A percentile compares a stretch with the other conserved stretches of the same genome.
Conservation (phyloP, 306 rosid genomes). For the Cicer arietinum region DNA sequence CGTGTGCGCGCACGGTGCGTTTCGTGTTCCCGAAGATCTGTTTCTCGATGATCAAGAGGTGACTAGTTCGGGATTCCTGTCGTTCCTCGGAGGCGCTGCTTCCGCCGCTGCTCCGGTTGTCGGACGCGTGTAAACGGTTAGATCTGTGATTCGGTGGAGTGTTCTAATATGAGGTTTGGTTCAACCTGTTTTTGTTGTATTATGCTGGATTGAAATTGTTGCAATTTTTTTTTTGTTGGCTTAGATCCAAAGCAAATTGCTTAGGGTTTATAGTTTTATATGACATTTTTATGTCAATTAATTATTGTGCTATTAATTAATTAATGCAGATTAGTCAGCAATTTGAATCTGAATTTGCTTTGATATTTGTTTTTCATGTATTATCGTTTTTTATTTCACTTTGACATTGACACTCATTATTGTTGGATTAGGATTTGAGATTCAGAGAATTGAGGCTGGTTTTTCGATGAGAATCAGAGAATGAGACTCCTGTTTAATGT, state of each 20-base stretch:
- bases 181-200: constrained; percentile 38
- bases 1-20: constrained; percentile 82
- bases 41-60: constrained; percentile 94
- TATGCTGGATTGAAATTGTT: constrained; percentile 40
- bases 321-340: constrained; percentile 41
- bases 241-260: constrained; percentile 51
- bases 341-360: constrained; percentile 34
- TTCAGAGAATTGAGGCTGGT: neutral
- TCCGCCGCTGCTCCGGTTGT: constrained; percentile 69
- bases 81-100: constrained; percentile 89
- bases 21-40: constrained; percentile 87
- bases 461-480: neutral
- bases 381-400: neutral
- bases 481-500: neutral
- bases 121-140: constrained; percentile 56
- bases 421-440: constrained; percentile 4
- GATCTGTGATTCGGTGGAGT: constrained; percentile 42
- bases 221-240: constrained; percentile 41
- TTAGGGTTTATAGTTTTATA: constrained; percentile 43
- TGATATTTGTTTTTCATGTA: constrained; percentile 12
- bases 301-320: constrained; percentile 32
- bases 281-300: constrained; percentile 13
- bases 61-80: constrained; percentile 68
- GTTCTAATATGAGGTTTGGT: constrained; percentile 54
- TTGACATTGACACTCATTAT: neutral